These are phyloP conservation scores for Podaxis mareebaensis DNA, from an alignment of 768 basidiomycete species.

Conservation along the genomic window DNA sequence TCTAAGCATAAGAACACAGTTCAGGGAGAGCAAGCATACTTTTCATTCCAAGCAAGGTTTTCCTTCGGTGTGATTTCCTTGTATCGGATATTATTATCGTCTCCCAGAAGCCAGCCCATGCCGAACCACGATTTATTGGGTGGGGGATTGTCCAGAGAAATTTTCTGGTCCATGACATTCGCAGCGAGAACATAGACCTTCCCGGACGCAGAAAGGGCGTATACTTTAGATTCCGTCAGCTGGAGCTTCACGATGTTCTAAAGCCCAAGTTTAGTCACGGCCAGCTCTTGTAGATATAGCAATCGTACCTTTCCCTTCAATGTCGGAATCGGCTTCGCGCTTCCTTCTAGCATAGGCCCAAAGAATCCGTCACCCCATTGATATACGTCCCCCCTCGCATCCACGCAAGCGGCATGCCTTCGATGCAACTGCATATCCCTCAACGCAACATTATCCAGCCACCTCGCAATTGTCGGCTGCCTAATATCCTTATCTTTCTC, in stretches of 20 bases:
- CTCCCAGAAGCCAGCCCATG: constrained; percentile 58
- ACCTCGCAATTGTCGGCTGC: constrained; percentile 49
- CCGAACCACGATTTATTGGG: constrained; percentile 61
- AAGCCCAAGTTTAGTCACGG: not conserved
- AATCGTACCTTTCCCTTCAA: constrained; percentile 62
- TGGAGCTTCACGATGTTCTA: constrained; percentile 73
- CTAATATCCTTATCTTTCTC: constrained; percentile 37
- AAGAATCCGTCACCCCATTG: constrained; percentile 80
- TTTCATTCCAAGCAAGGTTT: constrained; percentile 64
- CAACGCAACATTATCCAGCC: constrained; percentile 69
- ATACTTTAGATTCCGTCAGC: constrained; percentile 60
- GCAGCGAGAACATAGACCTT: constrained; percentile 70
- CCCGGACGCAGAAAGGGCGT: constrained; percentile 79
- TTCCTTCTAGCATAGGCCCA: constrained; percentile 29
- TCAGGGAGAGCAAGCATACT: constrained; percentile 36
- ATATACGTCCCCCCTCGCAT: constrained; percentile 78
- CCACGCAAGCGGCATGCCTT: constrained; percentile 72
- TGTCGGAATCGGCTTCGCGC: constrained; percentile 47
- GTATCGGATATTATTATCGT: constrained; percentile 52
- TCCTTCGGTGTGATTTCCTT: constrained; percentile 61
- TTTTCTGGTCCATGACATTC: constrained; percentile 45
- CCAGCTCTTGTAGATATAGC: not conserved
- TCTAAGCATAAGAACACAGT: constrained; percentile 2
- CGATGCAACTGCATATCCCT: constrained; percentile 72
- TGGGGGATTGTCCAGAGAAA: constrained; percentile 36